Percentiles rank a stretch among this genome's conserved stretches.
phyloP scores from a whole-genome alignment of 1,284 basidiomycete species.

The Irpex lacteus region DNA sequence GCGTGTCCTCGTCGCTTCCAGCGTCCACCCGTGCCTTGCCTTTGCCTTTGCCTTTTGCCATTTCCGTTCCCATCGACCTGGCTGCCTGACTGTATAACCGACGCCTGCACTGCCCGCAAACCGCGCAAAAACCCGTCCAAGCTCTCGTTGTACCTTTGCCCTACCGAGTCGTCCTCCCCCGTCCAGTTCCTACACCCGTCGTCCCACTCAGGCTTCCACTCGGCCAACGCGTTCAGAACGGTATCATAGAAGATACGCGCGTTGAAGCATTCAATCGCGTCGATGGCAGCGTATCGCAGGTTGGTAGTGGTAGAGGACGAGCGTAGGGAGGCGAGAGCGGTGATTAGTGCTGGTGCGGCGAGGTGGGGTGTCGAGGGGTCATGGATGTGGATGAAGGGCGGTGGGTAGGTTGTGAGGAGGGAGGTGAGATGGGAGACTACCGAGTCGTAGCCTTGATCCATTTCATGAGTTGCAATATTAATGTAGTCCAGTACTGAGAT shows the following conservation, averaged over 20 bases:
- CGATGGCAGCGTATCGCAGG: constrained; percentile 45
- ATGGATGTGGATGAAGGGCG: constrained; percentile 71
- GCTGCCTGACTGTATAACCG: constrained; percentile 38
- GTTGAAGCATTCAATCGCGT: constrained; percentile 67
- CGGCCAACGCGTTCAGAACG: constrained; percentile 56
- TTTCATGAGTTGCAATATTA: neutral
- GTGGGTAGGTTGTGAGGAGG: constrained; percentile 50
- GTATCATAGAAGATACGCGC: constrained; percentile 68
- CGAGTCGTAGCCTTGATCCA: constrained; percentile 26
- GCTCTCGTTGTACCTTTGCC: constrained; percentile 50
- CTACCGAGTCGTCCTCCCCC: constrained; percentile 26
- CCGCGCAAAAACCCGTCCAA: constrained; percentile 71
- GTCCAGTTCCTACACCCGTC: constrained; percentile 59
- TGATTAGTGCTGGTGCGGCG: constrained; percentile 40
- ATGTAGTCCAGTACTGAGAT: no score
- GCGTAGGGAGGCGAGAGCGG: constrained; percentile 18
- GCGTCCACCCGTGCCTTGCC: constrained; percentile 7
- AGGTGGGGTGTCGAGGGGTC: constrained; percentile 54
- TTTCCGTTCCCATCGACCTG: neutral
- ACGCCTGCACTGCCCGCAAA: constrained; percentile 35
- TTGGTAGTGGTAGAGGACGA: constrained; percentile 18
- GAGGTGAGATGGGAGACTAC: constrained; percentile 39
- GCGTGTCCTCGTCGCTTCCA: constrained; percentile 25
- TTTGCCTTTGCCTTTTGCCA: no score
- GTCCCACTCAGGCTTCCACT: constrained; percentile 55